These are phyloP conservation scores for Podila epigama DNA, from an alignment of 192 early-diverging fungal genomes.

Conservation along the genomic window DNA sequence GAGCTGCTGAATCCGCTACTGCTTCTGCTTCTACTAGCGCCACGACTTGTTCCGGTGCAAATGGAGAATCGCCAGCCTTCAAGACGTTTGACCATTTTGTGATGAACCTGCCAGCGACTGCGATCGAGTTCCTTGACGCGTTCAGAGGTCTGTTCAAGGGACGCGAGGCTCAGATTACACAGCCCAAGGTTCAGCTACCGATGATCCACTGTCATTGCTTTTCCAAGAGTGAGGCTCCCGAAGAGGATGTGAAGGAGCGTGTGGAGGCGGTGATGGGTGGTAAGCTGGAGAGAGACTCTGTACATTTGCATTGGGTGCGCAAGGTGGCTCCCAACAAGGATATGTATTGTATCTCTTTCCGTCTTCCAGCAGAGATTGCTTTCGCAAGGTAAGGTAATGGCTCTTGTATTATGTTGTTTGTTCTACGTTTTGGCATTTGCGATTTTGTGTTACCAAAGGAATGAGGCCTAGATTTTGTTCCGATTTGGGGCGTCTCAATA, in stretches of 20 bases:
- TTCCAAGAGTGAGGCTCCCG: slow-evolving; percentile 76
- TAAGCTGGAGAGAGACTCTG: slow-evolving; percentile 22
- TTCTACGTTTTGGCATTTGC: neutral
- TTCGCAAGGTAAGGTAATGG: slow-evolving; percentile 59
- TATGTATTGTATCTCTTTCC: slow-evolving; percentile 95
- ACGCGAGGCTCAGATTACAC: slow-evolving; percentile 52
- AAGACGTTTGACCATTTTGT: slow-evolving; percentile 93
- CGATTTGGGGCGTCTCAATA: too few species aligned
- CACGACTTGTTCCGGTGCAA: too few species aligned
- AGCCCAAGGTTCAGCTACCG: slow-evolving; percentile 66
- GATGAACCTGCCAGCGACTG: slow-evolving; percentile 98
- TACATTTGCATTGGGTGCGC: slow-evolving; percentile 82
- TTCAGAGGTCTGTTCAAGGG: slow-evolving; percentile 83
- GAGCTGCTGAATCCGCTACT: slow-evolving; percentile 9
- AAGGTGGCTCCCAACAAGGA: slow-evolving; percentile 99
- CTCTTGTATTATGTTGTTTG: neutral
- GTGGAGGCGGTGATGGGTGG: slow-evolving; percentile 33
- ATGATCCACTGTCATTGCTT: slow-evolving; percentile 97
- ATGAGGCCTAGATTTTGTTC: too few species aligned
- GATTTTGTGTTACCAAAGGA: neutral
- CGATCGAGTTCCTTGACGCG: slow-evolving; percentile 95
- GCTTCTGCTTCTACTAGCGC: slow-evolving; percentile 21
- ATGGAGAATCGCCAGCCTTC: slow-evolving; percentile 38
- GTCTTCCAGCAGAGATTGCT: slow-evolving; percentile 79
- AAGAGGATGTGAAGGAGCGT: slow-evolving; percentile 70